Base-by-base conservation (phyloP, 208 protist species). In the Acanthamoeba polyphaga region DNA sequence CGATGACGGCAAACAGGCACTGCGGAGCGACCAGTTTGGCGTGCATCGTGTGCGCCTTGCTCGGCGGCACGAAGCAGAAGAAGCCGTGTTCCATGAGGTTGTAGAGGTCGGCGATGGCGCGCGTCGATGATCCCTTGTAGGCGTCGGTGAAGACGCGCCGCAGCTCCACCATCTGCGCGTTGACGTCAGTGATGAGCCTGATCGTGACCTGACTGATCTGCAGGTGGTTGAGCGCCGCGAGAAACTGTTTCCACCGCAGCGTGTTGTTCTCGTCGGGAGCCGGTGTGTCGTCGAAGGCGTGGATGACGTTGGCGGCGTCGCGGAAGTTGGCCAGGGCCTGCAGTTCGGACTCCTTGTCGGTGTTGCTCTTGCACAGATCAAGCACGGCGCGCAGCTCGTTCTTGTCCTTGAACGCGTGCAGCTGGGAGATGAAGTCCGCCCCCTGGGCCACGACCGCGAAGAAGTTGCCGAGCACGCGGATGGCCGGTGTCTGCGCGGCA, bases 341-440 rank as follows among this genome's bases (percentile, higher is more conserved):
- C 60, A 92, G 34, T 46, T 92, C 87, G 9, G 66, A 70, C 34
- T 92, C 87, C 29, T 92, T 92, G 29, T 92, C 87, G 17, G 87
- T 92, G 62, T 92, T 92, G 66, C 66, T 74, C 87, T 34, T 92
- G 38, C 87, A 92, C 87, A 92, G 66, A 17, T 92, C 87, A 46
- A 92, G 58, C 46, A 92, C n/a, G n/a, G 53, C 87, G 27, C 58
- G 87, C 62, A 92, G 58, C 49, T 72, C 87, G 58, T 51, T 92
- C 58, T 76, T 72, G 64, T 74, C 87, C 46, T 72, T 53, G 66
- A 76, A 92, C n/a, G 32, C 43, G 58, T n/a, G 58, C 29, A 92
- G 66, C 38, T 76, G 62, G 15, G 17, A 8, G 24, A 92, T 58
- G 46, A 92, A 92, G 19, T 88, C 80, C 0, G 6, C 29, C 9